Base-by-base conservation (phyloP, 306 rosid species). In the Castanea sativa region DNA sequence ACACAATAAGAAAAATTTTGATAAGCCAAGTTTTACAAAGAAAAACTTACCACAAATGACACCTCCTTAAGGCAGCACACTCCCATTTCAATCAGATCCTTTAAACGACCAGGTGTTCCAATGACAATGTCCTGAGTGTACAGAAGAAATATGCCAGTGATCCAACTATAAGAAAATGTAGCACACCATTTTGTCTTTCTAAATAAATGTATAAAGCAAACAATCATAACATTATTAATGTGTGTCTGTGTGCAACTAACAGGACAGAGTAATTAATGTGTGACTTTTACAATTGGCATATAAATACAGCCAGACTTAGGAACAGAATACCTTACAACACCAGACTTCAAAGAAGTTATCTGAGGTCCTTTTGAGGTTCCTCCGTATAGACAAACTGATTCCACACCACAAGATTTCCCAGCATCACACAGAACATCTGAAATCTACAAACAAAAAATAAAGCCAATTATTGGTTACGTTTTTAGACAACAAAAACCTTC, bases 81-180 rank as follows among this genome's bases (percentile, higher is more conserved):
- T 73, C 92, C 98, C 95, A 92, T 95, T 79, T 95, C 94, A 60
- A 95, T 85, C 82, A 95, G 87, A 88, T 95, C 98, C 87, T 88
- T 91, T 60, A 95, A 89, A 72, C 99, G 98, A 70, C 99, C 99
- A 69, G 99, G 99, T 49, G 99, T 93, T 86, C 97, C 98, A 73
- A 95, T 93, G 74, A 95, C 93, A 57, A 95, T 90, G 81, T 95
- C 99, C 99, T 95, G 79, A 33, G 51, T 52, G 33, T 60, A 70
- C 14, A 53, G 65, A 51, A 49, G 29, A 55, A 43, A 16, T 30
- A 78, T 9, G 30, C 33, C 61, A 71, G 58, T 6, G 32, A 35
- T 27, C 56, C 53, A 67, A 33, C 38, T 19, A n/a, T 10, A 33
- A 67, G 72, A 35, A 14, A 19, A 35, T 18, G 15, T 35, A 19